A percentile compares a stretch with the other conserved stretches of the same genome.
Conservation (phyloP, 805 yeast species). For the Wickerhamomyces rabaulensis region DNA sequence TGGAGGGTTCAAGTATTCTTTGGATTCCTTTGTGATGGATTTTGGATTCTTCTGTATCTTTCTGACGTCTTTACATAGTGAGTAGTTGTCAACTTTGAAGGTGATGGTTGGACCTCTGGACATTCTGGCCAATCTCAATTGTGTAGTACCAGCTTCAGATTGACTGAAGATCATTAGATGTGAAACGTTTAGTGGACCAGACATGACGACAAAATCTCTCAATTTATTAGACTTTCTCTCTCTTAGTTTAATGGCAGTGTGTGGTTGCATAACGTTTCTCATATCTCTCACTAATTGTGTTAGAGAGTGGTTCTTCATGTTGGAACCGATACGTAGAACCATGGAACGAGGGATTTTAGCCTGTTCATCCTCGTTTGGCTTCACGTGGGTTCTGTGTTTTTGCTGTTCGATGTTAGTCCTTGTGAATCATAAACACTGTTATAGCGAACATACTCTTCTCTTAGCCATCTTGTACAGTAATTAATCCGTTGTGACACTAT, state of each 20-base stretch:
- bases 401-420: conserved; percentile 29
- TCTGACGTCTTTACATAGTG: conserved; percentile 76
- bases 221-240: conserved; percentile 85
- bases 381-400: conserved; percentile 84
- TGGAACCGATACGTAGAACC: conserved; percentile 84
- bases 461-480: conserved; percentile 38
- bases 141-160: conserved; percentile 72
- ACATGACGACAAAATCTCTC: conserved; percentile 95
- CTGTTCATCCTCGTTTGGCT: conserved; percentile 55
- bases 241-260: conserved; percentile 82
- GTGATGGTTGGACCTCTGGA: conserved; percentile 94
- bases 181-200: conserved; percentile 92
- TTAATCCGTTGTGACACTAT: background rate
- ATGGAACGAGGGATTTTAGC: conserved; percentile 84
- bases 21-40: conserved; percentile 55
- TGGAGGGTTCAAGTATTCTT: conserved; percentile 75
- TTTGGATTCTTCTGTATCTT: conserved; percentile 72
- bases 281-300: conserved; percentile 83
- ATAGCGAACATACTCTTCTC: conserved; percentile 38
- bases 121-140: conserved; percentile 77
- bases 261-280: conserved; percentile 91
- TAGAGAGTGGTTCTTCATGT: conserved; percentile 73
- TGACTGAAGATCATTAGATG: conserved; percentile 87
- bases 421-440: too few species aligned
- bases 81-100: conserved; percentile 71